Conservation (phyloP, 371 early-diverging fungal species). For the Modicella reniformis region DNA sequence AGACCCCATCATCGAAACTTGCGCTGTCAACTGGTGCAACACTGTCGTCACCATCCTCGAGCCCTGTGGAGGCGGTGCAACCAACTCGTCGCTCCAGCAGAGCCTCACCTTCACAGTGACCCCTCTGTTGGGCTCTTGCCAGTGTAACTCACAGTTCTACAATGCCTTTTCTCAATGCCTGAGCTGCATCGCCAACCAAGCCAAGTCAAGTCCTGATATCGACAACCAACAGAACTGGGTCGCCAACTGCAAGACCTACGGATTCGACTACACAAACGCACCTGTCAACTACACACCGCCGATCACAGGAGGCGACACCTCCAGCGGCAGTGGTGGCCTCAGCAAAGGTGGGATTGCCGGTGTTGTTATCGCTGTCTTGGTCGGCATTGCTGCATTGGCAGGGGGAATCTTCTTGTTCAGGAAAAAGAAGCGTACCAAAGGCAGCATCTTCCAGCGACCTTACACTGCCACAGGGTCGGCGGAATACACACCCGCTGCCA, state of each 20-base stretch:
- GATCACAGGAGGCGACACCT: slow-evolving; percentile 10
- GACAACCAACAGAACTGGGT: slow-evolving; percentile 39
- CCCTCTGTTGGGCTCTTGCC: slow-evolving; percentile 36
- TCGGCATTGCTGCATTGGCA: background rate
- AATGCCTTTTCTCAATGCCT: slow-evolving; percentile 40
- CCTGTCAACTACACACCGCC: slow-evolving; percentile 34
- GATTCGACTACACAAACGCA: slow-evolving; percentile 38
- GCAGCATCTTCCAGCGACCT: slow-evolving; percentile 31
- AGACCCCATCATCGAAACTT: slow-evolving; percentile 34
- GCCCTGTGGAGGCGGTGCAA: slow-evolving; percentile 50
- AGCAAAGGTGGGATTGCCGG: slow-evolving; percentile 34
- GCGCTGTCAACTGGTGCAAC: slow-evolving; percentile 25
- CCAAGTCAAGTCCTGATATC: slow-evolving; percentile 27
- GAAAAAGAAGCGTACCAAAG: slow-evolving; percentile 31
- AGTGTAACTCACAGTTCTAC: slow-evolving; percentile 47
- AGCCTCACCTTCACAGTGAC: slow-evolving; percentile 36
- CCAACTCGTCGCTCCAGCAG: slow-evolving; percentile 36
- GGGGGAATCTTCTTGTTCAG: slow-evolving; percentile 25
- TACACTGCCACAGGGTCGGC: slow-evolving; percentile 25
- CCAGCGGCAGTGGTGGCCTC: slow-evolving; percentile 8
- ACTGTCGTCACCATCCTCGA: slow-evolving; percentile 34
- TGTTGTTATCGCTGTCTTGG: slow-evolving; percentile 28
- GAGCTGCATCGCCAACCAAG: slow-evolving; percentile 39
- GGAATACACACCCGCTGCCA: slow-evolving; percentile 16
- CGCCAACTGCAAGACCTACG: slow-evolving; percentile 29